Conservation (phyloP, 148 eudicot species). For the Persicaria tinctoria region DNA sequence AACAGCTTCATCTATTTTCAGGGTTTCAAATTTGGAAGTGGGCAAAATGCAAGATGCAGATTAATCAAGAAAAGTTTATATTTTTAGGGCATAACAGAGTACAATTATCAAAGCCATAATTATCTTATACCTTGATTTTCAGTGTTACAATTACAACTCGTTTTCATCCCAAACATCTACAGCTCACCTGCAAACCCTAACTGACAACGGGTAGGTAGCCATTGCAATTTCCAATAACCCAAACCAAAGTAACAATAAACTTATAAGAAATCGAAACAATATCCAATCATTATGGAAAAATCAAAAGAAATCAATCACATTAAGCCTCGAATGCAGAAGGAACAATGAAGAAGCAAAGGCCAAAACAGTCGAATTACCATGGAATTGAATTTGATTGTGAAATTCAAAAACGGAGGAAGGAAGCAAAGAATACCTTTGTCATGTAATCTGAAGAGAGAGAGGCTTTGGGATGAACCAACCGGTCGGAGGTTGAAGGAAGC, state of each 20-base stretch:
- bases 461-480: background rate
- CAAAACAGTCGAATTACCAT: background rate
- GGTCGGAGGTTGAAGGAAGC: background rate
- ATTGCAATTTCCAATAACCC: background rate
- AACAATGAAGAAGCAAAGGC: background rate
- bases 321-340: background rate
- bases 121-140: background rate
- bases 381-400: conserved; percentile 5
- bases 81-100: background rate
- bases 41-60: background rate
- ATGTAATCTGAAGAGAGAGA: background rate
- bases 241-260: background rate
- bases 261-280: background rate
- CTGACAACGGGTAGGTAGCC: background rate
- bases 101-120: background rate
- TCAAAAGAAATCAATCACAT: background rate
- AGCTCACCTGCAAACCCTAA: background rate
- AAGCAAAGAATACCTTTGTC: conserved; percentile 7
- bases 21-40: background rate
- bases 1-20: background rate
- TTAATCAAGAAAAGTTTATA: background rate
- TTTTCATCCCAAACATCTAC: background rate
- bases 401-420: background rate
- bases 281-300: background rate
- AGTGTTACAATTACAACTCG: background rate